Percentiles rank a stretch among this genome's conserved stretches.
phyloP scores from a whole-genome alignment of 2,329 filamentous ascomycete genomes.

The Cordyceps farinosa region DNA sequence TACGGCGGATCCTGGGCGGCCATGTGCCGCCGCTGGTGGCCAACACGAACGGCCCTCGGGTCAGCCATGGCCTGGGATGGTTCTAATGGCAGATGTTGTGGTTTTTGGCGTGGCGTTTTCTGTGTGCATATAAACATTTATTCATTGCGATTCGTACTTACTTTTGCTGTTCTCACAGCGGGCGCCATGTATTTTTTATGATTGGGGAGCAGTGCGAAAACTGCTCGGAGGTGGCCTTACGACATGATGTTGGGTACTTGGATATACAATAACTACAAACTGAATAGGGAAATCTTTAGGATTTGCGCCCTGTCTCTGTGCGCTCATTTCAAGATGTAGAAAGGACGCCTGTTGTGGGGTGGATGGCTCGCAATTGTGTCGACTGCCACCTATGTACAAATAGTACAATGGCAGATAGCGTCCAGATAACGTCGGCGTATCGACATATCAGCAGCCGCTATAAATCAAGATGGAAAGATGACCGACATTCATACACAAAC shows the following conservation, averaged over 20 bases:
- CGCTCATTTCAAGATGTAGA: too few species aligned
- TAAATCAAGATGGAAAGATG: too few species aligned
- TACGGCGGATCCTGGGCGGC: constrained; percentile 3
- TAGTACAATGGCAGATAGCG: too few species aligned
- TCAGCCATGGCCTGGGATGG: constrained; percentile 12
- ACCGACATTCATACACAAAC: too few species aligned
- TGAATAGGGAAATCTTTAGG: not conserved
- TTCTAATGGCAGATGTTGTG: not conserved
- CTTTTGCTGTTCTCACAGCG: not conserved
- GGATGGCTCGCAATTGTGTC: too few species aligned
- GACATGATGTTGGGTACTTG: not conserved
- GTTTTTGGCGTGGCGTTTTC: not conserved
- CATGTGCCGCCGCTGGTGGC: constrained; percentile 4
- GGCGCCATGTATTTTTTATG: not conserved
- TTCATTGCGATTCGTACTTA: not conserved
- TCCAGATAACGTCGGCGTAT: not conserved
- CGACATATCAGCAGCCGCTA: too few species aligned
- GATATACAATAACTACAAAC: not conserved
- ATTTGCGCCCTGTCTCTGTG: too few species aligned
- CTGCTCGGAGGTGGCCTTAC: not conserved
- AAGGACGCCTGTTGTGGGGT: too few species aligned
- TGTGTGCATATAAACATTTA: too few species aligned
- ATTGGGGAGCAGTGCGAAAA: not conserved
- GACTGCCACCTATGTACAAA: too few species aligned
- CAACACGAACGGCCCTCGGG: not conserved